A percentile compares a stretch with the other conserved stretches of the same genome.
These are phyloP conservation scores for Ceratocystiopsis brevicomis DNA, from an alignment of 2,329 filamentous ascomycete species.

Conservation along the genomic window DNA sequence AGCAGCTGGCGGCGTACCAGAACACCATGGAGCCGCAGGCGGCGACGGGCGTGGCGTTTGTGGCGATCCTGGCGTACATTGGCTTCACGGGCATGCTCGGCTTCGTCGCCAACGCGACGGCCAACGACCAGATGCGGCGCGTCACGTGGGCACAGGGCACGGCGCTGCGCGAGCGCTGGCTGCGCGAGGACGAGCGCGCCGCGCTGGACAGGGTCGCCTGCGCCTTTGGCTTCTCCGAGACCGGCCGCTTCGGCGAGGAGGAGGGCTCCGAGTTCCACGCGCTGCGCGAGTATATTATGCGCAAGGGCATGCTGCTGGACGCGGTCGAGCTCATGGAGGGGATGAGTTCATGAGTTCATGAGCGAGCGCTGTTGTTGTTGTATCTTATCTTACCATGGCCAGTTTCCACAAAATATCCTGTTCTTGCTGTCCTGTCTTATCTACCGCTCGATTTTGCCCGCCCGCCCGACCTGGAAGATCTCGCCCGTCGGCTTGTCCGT, in stretches of 20 bases:
- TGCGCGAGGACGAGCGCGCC: conserved; percentile 75
- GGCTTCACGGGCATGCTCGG: conserved; percentile 66
- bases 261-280: conserved; percentile 79
- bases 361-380: neutral
- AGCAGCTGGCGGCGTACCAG: conserved; percentile 46
- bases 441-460: conserved; percentile 28
- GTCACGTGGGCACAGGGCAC: conserved; percentile 80
- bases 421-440: neutral
- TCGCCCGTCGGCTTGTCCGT: conserved; percentile 52
- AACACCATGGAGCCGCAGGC: conserved; percentile 56
- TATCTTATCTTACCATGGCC: no score
- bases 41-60: conserved; percentile 62
- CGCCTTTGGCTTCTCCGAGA: conserved; percentile 81
- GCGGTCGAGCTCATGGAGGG: conserved; percentile 80
- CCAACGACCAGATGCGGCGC: conserved; percentile 87
- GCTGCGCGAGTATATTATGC: conserved; percentile 63
- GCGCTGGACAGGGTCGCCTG: conserved; percentile 72
- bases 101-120: conserved; percentile 63
- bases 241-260: conserved; percentile 67
- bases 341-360: conserved; percentile 34
- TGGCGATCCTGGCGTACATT: conserved; percentile 67
- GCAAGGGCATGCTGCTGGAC: conserved; percentile 79
- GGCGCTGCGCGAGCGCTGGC: conserved; percentile 62
- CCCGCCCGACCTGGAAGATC: conserved; percentile 76
- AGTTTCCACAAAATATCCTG: no score